Evolutionary conservation across 2,329 filamentous ascomycete species (phyloP), one percentile per base, ranked within the genome.

Genomic region (Pseudogymnoascus sp.): DNA sequence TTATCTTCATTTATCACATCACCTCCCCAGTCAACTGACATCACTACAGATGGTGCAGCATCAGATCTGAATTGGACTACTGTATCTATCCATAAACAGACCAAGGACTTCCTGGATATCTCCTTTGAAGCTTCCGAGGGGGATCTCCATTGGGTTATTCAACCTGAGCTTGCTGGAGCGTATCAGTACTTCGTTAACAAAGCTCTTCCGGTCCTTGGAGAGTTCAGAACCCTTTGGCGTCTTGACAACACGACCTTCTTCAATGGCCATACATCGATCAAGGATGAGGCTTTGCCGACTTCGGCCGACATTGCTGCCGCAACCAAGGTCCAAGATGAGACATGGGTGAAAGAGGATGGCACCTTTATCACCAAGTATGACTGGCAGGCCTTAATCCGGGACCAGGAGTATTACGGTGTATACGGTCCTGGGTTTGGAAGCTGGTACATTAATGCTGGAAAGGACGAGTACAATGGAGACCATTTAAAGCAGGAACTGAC

Each of bases 161-260:
- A 78, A 65, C 74, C 78, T 2, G 75, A 77, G 15, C 76, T 82
- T 1, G 72, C 77, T 2, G 80, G 80, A n/a, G 79, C 80, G n/a
- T 82, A 83, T 67, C 80, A 82, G 63, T 83, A 83, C 71, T 80
- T 82, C 60, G 78, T 82, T 64, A 82, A 83, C 68, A 77, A 72
- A 60, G 77, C 74, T 3, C 71, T 82, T 3, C 79, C 80, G 0
- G 73, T 72, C 0, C 73, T 82, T 6, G 79, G 80, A 59, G 79
- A 82, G 65, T 81, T 82, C 67, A 73, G 81, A 19, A 81, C 79
- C 0, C 73, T 83, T 1, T 81, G 78, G 75, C 75, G 80, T 7
- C 73, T 83, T 11, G 79, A 80, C 62, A 82, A 82, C 63, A 70
- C 70, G 0, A 79, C 77, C 0, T 83, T 83, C 63, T 72, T 78